Evolutionary conservation across 805 yeast genomes (phyloP), one percentile per base, ranked within the genome.

Genomic region (Pichia nakasei): DNA sequence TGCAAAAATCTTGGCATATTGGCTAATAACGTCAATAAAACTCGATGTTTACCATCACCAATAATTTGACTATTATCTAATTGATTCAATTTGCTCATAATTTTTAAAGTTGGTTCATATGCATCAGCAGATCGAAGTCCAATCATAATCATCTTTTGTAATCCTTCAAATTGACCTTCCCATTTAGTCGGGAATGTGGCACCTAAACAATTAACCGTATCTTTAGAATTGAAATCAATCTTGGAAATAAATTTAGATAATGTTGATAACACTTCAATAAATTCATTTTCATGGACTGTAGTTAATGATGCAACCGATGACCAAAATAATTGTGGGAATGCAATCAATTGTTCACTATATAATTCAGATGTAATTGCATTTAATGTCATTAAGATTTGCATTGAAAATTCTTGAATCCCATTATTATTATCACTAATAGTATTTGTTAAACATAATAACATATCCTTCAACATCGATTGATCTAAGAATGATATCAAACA

Each of bases 241-340:
- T 88, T 91, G 2, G 89, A 78, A 11, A 93, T 75, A 54, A 89
- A 82, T 54, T 86, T 88, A 24, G 85, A 76, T 54, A 91, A 65
- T 5, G 93, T 80, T 0, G 95, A 83, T 22, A 93, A 67, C 0
- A 84, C 85, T 55, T 94, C 97, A 41, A 88, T 77, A 55, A 84
- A 94, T 56, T 93, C 98, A 52, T 82, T 88, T 58, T 94, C 97
- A 54, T 89, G 95, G 24, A 88, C 75, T 0, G 97, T 86, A 46
- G 82, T 82, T 49, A 93, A 65, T 52, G 96, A 83, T 0, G 97
- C 98, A 13, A 88, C 93, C 29, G 89, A 77, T 0, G 89, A 82
- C 99, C 99, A 93, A 58, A 91, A 93, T 34, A 94, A 65, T 57
- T 89, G 97, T 1, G 98, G 97, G 61, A 82, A 87, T 50, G 85